A percentile compares a stretch with the other conserved stretches of the same genome.
Conservation (phyloP, 2,329 filamentous ascomycete species). For the Furcasterigmium furcatum region DNA sequence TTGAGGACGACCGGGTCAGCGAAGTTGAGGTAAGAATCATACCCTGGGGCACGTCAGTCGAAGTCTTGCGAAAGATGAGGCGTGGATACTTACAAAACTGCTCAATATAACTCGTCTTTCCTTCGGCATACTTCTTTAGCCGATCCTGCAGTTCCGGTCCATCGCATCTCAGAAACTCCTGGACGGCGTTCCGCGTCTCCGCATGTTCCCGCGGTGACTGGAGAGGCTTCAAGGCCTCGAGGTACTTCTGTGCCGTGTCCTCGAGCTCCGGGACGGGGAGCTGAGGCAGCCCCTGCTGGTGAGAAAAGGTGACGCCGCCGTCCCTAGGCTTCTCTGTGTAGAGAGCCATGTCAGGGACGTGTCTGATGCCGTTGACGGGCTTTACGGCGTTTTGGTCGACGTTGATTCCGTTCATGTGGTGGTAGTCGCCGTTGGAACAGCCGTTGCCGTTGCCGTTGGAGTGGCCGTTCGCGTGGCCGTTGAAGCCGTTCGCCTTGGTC, state of each 20-base stretch:
- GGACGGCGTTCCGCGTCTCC: conserved; percentile 75
- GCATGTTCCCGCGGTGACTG: conserved; percentile 78
- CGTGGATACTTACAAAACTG: conserved; percentile 80
- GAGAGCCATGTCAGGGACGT: conserved; percentile 38
- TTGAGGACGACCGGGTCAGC: conserved; percentile 98
- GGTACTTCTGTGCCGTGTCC: conserved; percentile 72
- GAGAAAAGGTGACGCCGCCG: conserved; percentile 81
- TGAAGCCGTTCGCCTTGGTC: conserved; percentile 1
- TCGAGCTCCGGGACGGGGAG: conserved; percentile 90
- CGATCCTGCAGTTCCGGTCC: conserved; percentile 85
- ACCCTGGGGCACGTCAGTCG: no score
- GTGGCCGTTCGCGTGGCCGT: neutral
- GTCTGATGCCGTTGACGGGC: neutral
- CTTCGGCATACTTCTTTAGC: conserved; percentile 84
- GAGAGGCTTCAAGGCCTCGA: conserved; percentile 75
- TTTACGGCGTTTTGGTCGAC: neutral
- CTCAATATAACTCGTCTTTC: conserved; percentile 94
- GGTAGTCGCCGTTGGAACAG: neutral
- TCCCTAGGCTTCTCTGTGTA: conserved; percentile 51
- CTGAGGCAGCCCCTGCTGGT: conserved; percentile 85
- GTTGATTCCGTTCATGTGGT: neutral
- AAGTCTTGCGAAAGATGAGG: no score
- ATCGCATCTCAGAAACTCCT: conserved; percentile 78
- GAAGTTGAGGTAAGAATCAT: conserved; percentile 96
- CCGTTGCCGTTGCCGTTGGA: neutral